Evolutionary conservation across 495 filamentous ascomycete species (phyloP).

Genomic region (Penicillium riverlandense): DNA sequence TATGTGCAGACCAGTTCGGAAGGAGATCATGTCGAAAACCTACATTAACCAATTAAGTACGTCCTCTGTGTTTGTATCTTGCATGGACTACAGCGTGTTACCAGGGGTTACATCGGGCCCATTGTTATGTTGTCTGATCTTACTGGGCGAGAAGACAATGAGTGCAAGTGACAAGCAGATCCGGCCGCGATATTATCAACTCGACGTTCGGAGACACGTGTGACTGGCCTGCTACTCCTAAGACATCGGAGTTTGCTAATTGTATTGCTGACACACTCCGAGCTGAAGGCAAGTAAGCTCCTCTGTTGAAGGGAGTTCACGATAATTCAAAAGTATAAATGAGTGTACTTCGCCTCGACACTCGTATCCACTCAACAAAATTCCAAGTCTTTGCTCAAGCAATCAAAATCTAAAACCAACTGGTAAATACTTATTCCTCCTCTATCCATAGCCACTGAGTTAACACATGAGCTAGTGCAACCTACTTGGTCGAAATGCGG

Average conservation of each 20-base stretch:
- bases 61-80: not conserved
- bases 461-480: not conserved
- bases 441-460: not conserved
- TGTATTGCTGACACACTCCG: not conserved
- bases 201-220: not conserved
- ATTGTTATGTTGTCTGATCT: not conserved
- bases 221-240: not conserved
- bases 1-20: not conserved
- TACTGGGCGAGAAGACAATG: not conserved
- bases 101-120: not conserved
- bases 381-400: not conserved
- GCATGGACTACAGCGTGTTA: not conserved
- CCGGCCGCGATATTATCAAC: not conserved
- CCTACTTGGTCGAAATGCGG: not conserved
- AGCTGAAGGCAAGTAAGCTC: not conserved
- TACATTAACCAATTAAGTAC: not conserved
- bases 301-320: not conserved
- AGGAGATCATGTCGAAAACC: not conserved
- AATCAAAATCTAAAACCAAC: not conserved
- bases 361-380: not conserved
- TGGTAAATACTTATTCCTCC: not conserved
- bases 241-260: not conserved
- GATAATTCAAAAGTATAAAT: not conserved
- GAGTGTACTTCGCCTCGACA: not conserved
- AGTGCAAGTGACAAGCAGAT: not conserved